These are phyloP conservation scores for Cicer chorassanicum DNA, from an alignment of 306 rosid genomes.

Conservation along the genomic window DNA sequence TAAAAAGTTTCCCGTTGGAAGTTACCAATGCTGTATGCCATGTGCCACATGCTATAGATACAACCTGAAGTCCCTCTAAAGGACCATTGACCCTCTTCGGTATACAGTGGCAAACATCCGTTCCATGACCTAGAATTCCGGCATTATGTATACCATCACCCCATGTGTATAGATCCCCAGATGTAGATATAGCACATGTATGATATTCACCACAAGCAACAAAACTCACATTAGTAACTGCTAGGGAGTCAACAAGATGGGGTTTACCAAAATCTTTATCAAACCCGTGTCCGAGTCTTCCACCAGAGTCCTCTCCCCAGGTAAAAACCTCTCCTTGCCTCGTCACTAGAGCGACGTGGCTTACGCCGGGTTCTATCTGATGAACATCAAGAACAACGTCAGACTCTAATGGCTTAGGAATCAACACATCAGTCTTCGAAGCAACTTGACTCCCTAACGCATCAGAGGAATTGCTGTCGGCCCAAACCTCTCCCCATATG, in stretches of 20 bases:
- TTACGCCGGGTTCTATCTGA: slow-evolving; percentile 78
- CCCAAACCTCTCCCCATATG: slow-evolving; percentile 91
- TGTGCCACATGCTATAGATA: slow-evolving; percentile 86
- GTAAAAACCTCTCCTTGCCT: slow-evolving; percentile 98
- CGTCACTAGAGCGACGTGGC: slow-evolving; percentile 82
- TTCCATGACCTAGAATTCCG: slow-evolving; percentile 95
- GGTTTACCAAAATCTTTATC: slow-evolving; percentile 72
- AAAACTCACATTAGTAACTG: slow-evolving; percentile 58
- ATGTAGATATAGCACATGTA: slow-evolving; percentile 77
- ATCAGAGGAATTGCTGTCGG: slow-evolving; percentile 62
- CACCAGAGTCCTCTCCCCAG: slow-evolving; percentile 97
- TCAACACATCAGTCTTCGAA: slow-evolving; percentile 61
- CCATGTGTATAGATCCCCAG: slow-evolving; percentile 90
- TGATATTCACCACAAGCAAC: slow-evolving; percentile 94
- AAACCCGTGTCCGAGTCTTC: slow-evolving; percentile 90
- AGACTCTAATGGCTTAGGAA: slow-evolving; percentile 83
- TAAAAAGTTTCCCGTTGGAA: slow-evolving; percentile 74
- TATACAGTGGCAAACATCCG: slow-evolving; percentile 75
- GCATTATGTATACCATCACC: slow-evolving; percentile 84
- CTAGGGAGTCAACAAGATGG: slow-evolving; percentile 78
- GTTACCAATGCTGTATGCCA: slow-evolving; percentile 94
- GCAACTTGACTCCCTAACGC: slow-evolving; percentile 58
- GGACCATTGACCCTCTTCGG: slow-evolving; percentile 75
- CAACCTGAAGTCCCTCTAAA: slow-evolving; percentile 85
- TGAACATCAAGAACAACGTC: slow-evolving; percentile 90